Base-by-base conservation (phyloP, 495 filamentous ascomycete genomes). In the Wilcoxina mikolae region DNA sequence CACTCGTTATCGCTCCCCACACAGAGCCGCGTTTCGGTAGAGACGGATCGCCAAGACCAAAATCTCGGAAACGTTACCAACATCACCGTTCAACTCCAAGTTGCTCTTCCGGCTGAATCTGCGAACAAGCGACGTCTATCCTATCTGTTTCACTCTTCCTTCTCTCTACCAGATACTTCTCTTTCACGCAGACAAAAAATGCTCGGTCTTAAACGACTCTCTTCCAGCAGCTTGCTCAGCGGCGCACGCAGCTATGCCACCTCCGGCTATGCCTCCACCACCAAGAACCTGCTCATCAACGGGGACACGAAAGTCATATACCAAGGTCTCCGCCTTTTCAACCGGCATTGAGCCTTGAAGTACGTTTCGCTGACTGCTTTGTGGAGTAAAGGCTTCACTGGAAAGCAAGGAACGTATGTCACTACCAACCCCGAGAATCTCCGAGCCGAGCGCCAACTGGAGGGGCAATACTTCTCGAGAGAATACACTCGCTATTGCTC, bases 321-420 rank as follows among this genome's bases (percentile, higher is more conserved):
- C 76, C 91, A 99, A 73, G 91, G 91, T 66, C 15, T 43, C 39
- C 17, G 17, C 17, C 17, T 43, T 26, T 45, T 3, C 7, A 22
- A 3, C 53, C 33, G 17, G 27, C 3, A 11, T 22, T 28, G n/a
- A 47, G 17, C 31, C 20, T 28, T 43, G 48, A n/a, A 49, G 24
- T 2, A 20, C 9, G 3, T 49, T 11, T 44, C 35, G 23, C 46
- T 49, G 46, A 49, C 15, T 28, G 15, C 9, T 49, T 11, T 50
- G 17, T 48, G 44, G 22, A 18, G 2, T 53, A 49, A 17, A 66
- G 64, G 64, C 53, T 96, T 99, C 71, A 99, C 91, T 11, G 91
- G 91, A 66, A 93, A 84, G 75, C 91, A 98, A 75, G 90, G 91
- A 85, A 90, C 86, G 89, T 95, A 72, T 74, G 89, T 87, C 15